Conservation (phyloP, 2,329 filamentous ascomycete genomes). For the Domatiomyces catenatus region DNA sequence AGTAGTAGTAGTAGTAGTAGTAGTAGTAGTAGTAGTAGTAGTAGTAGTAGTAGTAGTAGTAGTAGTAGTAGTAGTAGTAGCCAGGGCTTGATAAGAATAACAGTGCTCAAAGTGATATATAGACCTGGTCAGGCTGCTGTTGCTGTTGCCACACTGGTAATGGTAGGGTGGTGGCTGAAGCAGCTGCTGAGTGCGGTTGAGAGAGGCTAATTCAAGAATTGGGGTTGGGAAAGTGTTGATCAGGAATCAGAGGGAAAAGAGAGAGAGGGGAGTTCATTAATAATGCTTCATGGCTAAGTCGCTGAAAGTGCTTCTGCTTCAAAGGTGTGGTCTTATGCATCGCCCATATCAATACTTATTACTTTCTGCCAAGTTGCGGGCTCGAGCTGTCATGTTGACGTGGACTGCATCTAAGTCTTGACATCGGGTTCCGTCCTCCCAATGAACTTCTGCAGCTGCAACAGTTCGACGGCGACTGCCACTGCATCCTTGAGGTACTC, state of each 20-base stretch:
- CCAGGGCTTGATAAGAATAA: no score
- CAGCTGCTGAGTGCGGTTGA: neutral
- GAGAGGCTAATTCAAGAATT: neutral
- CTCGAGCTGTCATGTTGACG: neutral
- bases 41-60: no score
- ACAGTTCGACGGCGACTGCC: constrained; percentile 62
- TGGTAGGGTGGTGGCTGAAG: neutral
- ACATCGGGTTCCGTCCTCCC: constrained; percentile 89
- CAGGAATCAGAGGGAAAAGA: no score
- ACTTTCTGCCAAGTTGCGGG: neutral
- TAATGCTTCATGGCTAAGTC: no score
- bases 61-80: no score
- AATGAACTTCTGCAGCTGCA: constrained; percentile 89
- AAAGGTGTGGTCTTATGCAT: no score
- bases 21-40: no score
- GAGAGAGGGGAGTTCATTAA: no score
- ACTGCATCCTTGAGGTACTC: constrained; percentile 88
- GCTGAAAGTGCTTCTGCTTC: no score
- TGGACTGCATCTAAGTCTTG: constrained; percentile 52
- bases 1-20: no score
- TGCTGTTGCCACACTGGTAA: neutral
- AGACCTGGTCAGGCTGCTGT: neutral
- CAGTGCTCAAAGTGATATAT: no score
- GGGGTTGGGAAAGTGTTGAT: no score
- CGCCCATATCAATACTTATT: neutral